A percentile compares a stretch with the other conserved stretches of the same genome.
Conservation (phyloP, 495 filamentous ascomycete genomes). For the Saxispiralis lemnorum region DNA sequence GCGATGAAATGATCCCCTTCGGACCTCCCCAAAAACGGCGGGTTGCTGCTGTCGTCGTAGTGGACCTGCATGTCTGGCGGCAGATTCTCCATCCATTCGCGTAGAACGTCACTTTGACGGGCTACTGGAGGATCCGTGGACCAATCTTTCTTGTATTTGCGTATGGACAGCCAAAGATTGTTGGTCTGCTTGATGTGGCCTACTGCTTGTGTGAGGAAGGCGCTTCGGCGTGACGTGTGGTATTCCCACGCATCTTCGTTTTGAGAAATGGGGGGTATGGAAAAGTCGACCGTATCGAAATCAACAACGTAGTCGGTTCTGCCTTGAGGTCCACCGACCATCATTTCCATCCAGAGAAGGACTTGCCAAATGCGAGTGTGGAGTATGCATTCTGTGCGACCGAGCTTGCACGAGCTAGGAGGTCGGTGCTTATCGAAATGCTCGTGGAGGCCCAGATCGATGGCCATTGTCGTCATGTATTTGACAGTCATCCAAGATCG, state of each 20-base stretch:
- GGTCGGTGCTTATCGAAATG: conserved; percentile 62
- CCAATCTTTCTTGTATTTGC: conserved; percentile 70
- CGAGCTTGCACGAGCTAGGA: conserved; percentile 23
- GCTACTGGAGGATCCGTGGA: conserved; percentile 70
- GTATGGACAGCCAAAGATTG: conserved; percentile 56
- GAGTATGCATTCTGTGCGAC: conserved; percentile 7
- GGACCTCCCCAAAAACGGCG: conserved; percentile 48
- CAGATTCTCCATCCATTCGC: conserved; percentile 57
- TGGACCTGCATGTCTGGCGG: conserved; percentile 63
- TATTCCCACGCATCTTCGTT: conserved; percentile 63
- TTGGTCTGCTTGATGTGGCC: conserved; percentile 63
- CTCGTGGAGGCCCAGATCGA: conserved; percentile 80
- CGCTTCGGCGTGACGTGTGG: conserved; percentile 62
- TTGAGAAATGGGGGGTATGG: conserved; percentile 40
- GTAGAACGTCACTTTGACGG: conserved; percentile 54
- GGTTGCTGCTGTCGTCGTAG: conserved; percentile 60
- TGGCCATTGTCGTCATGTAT: conserved; percentile 77
- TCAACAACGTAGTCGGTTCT: conserved; percentile 65
- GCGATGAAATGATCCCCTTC: conserved; percentile 65
- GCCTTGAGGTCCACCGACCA: conserved; percentile 94
- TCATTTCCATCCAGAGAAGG: conserved; percentile 69
- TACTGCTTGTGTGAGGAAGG: conserved; percentile 59
- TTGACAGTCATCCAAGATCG: conserved; percentile 96
- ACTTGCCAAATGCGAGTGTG: conserved; percentile 86
- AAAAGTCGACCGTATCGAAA: conserved; percentile 60